A percentile compares a stretch with the other conserved stretches of the same genome.
Conservation (phyloP, 306 rosid species). For the Trichosanthes truncata region DNA sequence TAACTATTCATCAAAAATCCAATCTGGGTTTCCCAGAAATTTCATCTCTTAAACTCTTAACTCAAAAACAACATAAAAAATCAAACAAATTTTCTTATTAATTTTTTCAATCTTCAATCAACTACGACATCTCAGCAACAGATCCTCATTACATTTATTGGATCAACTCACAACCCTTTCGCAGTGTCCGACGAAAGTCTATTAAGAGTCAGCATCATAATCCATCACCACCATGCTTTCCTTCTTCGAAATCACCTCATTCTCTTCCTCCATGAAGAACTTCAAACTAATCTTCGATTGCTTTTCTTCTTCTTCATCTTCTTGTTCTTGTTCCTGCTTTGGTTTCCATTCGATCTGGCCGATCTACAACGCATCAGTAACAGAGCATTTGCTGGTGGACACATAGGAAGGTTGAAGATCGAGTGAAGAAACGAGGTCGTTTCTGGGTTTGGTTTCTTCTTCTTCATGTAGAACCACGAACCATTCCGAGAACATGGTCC, state of each 20-base stretch:
- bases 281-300: conserved; percentile 35
- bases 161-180: conserved; percentile 63
- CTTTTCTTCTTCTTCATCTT: conserved; percentile 16
- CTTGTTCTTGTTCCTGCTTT: conserved; percentile 9
- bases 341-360: conserved; percentile 48
- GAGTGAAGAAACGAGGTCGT: background rate
- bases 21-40: background rate
- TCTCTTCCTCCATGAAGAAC: conserved; percentile 71
- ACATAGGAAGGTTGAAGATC: conserved; percentile 14
- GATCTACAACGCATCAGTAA: conserved; percentile 88
- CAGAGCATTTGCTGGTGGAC: conserved; percentile 79
- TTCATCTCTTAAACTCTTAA: background rate
- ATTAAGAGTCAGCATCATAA: conserved; percentile 34
- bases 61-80: background rate
- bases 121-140: conserved; percentile 60
- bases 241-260: conserved; percentile 9
- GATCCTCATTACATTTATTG: conserved; percentile 20
- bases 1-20: background rate
- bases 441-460: conserved; percentile 22
- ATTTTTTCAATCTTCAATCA: conserved; percentile 21
- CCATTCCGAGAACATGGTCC: conserved; percentile 69
- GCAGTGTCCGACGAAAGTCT: conserved; percentile 70
- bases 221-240: conserved; percentile 49
- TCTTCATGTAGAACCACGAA: conserved; percentile 74
- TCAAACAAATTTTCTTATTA: background rate